Evolutionary conservation across 208 protist species (phyloP), one percentile per base, ranked within the genome.

Genomic region (Wallacemonas sp.): DNA sequence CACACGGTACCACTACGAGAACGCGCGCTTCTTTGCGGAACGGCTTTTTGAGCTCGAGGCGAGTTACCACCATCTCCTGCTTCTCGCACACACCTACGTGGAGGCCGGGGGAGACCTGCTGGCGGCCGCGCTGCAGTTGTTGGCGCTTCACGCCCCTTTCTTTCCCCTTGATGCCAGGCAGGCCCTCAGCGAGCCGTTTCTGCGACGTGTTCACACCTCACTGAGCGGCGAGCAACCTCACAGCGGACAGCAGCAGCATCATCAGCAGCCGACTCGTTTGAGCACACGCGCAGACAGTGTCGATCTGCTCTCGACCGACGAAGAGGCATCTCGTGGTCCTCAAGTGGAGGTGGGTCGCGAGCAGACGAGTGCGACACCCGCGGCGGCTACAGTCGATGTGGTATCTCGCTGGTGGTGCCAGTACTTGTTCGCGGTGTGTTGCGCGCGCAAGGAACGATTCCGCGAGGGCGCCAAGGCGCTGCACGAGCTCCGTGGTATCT

Each of bases 1-100:
- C 12, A 24, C 63, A 26, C 59, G 52, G 21, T 85, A 92, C 63
- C 39, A 97, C 33, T 87, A 83, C 55, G 32, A 54, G 9, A 96
- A 97, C 74, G 91, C 92, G 36, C 80, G 95, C 61, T 97, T 96
- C 57, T 84, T 92, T 26, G 87, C 95, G 2, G 92, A 97, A 67
- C 79, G 87, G 6, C 79, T 98, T 24, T 84, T 82, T 60, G 83
- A 93, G 52, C 30, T 89, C 29, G 39, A 61, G 8, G 42, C 74
- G 26, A 77, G 61, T 41, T 75, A 93, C 52, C 61, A 63, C 2
- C 74, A 84, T 30, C 55, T 94, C 36, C 79, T 81, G 58, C 69
- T 79, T 17, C 70, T 98, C 26, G 92, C 94, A 2, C 69, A 85
- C 38, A 91, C 84, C 54, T 73, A 97, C 71, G 62, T 79, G 10